Conservation (phyloP, 192 early-diverging fungal species). For the Entomortierella beljakovae region DNA sequence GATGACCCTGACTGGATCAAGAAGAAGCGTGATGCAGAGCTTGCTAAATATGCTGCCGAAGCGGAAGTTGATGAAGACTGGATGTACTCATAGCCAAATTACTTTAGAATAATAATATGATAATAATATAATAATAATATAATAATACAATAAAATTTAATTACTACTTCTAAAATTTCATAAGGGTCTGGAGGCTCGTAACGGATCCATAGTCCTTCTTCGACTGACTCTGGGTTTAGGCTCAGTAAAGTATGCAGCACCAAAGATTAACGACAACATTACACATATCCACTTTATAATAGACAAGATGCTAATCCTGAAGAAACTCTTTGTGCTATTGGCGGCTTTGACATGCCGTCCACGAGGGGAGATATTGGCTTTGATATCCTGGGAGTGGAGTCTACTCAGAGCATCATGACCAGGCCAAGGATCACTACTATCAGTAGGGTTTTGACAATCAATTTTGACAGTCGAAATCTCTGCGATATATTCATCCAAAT, state of each 20-base stretch:
- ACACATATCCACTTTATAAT: conserved; percentile 43
- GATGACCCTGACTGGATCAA: conserved; percentile 59
- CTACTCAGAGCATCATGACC: conserved; percentile 32
- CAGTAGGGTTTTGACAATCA: conserved; percentile 31
- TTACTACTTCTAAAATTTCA: not conserved
- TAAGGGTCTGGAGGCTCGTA: no score
- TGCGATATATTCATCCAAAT: conserved; percentile 41
- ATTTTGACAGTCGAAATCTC: conserved; percentile 51
- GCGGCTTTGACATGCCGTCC: not conserved
- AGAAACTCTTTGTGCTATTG: conserved; percentile 6
- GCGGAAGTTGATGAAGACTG: conserved; percentile 54
- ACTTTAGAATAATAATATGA: no score
- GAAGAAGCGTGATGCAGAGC: conserved; percentile 46
- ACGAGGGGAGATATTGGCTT: not conserved
- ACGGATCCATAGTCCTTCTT: not conserved
- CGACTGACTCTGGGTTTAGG: conserved; percentile 18
- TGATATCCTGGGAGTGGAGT: conserved; percentile 11
- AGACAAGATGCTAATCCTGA: conserved; percentile 17
- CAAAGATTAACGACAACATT: conserved; percentile 31
- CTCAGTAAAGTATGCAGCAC: conserved; percentile 38
- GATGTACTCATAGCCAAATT: conserved; percentile 49
- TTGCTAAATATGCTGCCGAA: conserved; percentile 49
- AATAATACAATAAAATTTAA: not conserved
- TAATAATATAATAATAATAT: not conserved
- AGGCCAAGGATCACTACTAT: conserved; percentile 41